Evolutionary conservation across 257 asterid genomes (phyloP), one percentile per base, ranked within the genome.

Genomic region (Leonotis leonurus): DNA sequence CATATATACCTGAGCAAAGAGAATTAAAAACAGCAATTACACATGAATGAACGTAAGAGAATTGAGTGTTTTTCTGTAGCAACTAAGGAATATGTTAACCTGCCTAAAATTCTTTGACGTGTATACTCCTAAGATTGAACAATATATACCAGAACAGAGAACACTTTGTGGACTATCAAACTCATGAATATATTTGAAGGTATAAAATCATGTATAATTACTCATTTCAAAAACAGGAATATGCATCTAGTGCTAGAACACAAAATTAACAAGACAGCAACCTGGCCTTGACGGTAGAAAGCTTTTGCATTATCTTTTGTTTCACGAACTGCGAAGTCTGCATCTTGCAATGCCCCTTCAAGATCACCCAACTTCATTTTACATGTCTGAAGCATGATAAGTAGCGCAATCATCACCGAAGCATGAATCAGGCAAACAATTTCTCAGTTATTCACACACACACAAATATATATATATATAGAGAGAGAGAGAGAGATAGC

Each of bases 231-330:
- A 39, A 55, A 20, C 33, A 10, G 24, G 24, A 60, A n/a, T 24
- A 17, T 35, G 16, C 14, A 55, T 26, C 35, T 8, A 20, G 58
- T 29, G 17, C 40, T 33, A 5, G 3, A 17, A 46, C 60, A 60
- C 35, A 13, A 41, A 26, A 55, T 40, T 35, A 30, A 35, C 64
- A 54, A 1, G 49, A 60, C 36, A 52, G 52, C 62, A 69, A 89
- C 97, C 94, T 89, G 97, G 72, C 97, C 97, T 70, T 83, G 95
- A 73, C 97, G 97, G 72, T 78, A 89, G 78, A 77, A 76, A 68
- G 97, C 92, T 78, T 89, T 89, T 14, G 95, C 88, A 74, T 83
- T 87, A 70, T 81, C 73, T 69, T 75, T 81, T 64, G 83, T 90
- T 32, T 89, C 97, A 69, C 97, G 90, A 74, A 87, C 80, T 14